Percentiles rank a stretch among this genome's conserved stretches.
phyloP scores from a whole-genome alignment of 1,139 yeast species.

The Protomyces lactucae-debilis region DNA sequence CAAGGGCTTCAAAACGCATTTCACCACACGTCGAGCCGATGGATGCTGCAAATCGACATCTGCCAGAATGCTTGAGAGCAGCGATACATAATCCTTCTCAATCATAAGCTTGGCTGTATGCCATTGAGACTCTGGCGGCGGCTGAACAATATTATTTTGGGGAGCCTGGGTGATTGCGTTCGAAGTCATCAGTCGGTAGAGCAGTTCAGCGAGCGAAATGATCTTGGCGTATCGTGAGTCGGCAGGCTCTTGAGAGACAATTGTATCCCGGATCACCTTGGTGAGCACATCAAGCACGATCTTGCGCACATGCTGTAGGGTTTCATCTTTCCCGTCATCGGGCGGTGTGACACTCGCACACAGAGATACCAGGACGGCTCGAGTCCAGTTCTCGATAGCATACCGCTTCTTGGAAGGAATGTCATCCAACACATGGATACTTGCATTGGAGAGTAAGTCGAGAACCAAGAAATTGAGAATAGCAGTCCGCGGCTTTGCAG shows the following conservation, averaged over 20 bases:
- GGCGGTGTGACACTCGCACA: slow-evolving; percentile 62
- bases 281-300: slow-evolving; percentile 68
- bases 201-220: slow-evolving; percentile 54
- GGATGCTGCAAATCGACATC: slow-evolving; percentile 70
- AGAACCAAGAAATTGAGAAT: slow-evolving; percentile 72
- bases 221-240: slow-evolving; percentile 52
- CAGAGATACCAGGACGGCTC: slow-evolving; percentile 40
- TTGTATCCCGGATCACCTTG: slow-evolving; percentile 54
- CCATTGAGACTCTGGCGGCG: slow-evolving; percentile 34
- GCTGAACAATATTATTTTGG: background rate
- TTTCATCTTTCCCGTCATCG: slow-evolving; percentile 31
- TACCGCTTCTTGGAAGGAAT: slow-evolving; percentile 40
- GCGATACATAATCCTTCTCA: slow-evolving; percentile 59
- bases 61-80: slow-evolving; percentile 56
- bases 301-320: slow-evolving; percentile 48
- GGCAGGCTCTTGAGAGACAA: slow-evolving; percentile 39
- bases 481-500: slow-evolving; percentile 61
- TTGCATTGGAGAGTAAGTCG: slow-evolving; percentile 61
- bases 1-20: slow-evolving; percentile 56
- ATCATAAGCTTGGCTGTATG: slow-evolving; percentile 56
- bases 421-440: slow-evolving; percentile 39
- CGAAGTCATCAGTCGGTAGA: slow-evolving; percentile 36
- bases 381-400: slow-evolving; percentile 37
- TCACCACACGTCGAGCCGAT: slow-evolving; percentile 54
- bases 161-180: slow-evolving; percentile 20